These are phyloP conservation scores for Corylus heterophylla DNA, from an alignment of 306 rosid genomes.

Conservation along the genomic window DNA sequence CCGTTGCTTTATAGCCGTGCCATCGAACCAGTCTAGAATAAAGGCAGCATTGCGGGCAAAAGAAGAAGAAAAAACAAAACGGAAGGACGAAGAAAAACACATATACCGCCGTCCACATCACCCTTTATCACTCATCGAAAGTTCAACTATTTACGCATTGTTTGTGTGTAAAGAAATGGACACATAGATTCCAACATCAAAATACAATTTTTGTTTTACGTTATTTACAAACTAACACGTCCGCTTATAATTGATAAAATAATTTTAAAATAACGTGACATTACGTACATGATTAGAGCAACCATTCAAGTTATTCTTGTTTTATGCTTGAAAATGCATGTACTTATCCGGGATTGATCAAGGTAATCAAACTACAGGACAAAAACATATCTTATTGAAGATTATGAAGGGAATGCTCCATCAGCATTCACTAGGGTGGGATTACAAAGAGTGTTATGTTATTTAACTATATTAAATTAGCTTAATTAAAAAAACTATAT, in stretches of 20 bases:
- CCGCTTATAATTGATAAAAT: no score
- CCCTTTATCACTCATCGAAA: no score
- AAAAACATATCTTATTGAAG: not conserved
- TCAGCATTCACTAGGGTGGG: not conserved
- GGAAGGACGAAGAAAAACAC: not conserved
- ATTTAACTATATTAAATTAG: no score
- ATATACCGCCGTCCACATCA: not conserved
- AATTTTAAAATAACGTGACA: no score
- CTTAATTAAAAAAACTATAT: no score
- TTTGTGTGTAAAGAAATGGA: no score
- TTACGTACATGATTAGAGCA: no score
- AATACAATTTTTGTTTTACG: no score
- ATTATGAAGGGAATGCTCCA: not conserved
- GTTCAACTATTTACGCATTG: no score
- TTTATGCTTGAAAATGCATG: not conserved
- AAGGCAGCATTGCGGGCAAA: not conserved
- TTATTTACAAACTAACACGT: no score
- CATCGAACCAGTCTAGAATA: not conserved
- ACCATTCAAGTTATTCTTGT: not conserved
- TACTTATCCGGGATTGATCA: not conserved
- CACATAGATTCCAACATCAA: not conserved
- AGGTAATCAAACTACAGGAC: not conserved
- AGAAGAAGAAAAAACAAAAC: not conserved
- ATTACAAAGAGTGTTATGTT: no score
- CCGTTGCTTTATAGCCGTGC: slow-evolving; percentile 27